Evolutionary conservation across 352 stramenopile species (phyloP), one percentile per base, ranked within the genome.

Genomic region (Phytopythium delawarense): DNA sequence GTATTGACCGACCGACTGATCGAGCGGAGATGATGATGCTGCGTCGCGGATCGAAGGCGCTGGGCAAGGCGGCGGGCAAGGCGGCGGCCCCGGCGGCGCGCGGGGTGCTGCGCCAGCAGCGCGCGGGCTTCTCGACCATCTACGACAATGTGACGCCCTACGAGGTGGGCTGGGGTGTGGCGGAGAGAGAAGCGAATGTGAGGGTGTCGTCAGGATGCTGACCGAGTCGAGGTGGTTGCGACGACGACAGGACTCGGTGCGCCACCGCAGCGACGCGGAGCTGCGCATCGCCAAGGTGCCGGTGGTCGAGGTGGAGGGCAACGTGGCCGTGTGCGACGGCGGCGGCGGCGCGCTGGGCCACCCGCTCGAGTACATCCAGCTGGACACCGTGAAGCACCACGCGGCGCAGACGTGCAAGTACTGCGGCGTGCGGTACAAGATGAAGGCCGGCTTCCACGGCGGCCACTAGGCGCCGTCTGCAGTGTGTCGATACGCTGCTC

Each of bases 331-430:
- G 63, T 99, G 96, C 66, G 96, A 99, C 70, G 96, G 96, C 48
- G 97, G 96, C 55, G 96, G 95, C 62, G 97, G 97, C 21, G 90
- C 94, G 23, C 79, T 99, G 37, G 97, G 97, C 54, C 97, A 99
- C 83, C 97, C 97, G 44, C 63, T 99, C 61, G 96, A 99, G 72
- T 98, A 96, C 82, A 98, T 98, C 58, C 81, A 96, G 64, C 76
- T 98, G 56, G 83, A 96, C 77, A 97, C 79, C 56, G 76, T 92
- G 37, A 78, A 88, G 67, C 75, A 86, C 62, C 71, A 90, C 65
- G 64, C 67, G 13, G 71, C 86, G 46, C 74, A 89, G 67, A 89
- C 79, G 32, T 98, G 92, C 88, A 96, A 96, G 77, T 98, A 98
- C 76, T 98, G 92, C 71, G 92, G 92, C 53, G 72, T 97, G 60